Base-by-base conservation (phyloP, 495 filamentous ascomycete species). In the Talaromyces trachyspermus region DNA sequence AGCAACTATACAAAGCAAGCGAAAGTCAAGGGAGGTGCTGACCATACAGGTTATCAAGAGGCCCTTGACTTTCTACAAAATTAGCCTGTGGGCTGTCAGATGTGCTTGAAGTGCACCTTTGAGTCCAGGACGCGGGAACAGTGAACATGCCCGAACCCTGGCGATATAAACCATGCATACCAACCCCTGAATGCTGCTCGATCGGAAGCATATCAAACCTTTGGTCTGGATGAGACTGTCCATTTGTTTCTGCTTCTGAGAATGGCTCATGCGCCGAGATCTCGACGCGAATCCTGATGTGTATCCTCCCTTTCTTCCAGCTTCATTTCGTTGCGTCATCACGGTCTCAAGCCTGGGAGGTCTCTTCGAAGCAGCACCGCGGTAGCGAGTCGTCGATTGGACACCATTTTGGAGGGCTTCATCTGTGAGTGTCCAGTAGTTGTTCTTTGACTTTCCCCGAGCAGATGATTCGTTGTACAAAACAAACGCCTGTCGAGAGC, bases 361-460 rank as follows among this genome's bases (percentile, higher is more conserved):
- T 49, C 73, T 80, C 53, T 72, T 79, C 55, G 60, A 64, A 42
- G 63, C 56, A 35, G 75, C 71, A 55, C 75, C 78, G 38, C 86
- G 73, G 58, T 84, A 89, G 32, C 86, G 72, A 2, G 86, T 91
- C 5, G 86, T 91, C 0, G 84, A 84, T 59, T 84, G 78, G 46
- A 89, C 76, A 17, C 79, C 83, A 17, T 78, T 66, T 35, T 58
- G 56, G 22, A 83, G 57, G 5, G 85, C 82, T 48, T 80, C 74
- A 5, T 74, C 61, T 18, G 83, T 80, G 12, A 90, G 69, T 24
- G 79, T 73, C 86, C 86, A 91, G 56, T 74, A 66, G 44, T 66
- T 79, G 42, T 70, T 74, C 19, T 74, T 65, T 56, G 77, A 82
- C 57, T 82, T 81, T 17, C 79, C 75, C 10, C 75, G 66, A 0